Conservation (phyloP, 2,329 filamentous ascomycete species). For the Lasiodiplodia theobromae region DNA sequence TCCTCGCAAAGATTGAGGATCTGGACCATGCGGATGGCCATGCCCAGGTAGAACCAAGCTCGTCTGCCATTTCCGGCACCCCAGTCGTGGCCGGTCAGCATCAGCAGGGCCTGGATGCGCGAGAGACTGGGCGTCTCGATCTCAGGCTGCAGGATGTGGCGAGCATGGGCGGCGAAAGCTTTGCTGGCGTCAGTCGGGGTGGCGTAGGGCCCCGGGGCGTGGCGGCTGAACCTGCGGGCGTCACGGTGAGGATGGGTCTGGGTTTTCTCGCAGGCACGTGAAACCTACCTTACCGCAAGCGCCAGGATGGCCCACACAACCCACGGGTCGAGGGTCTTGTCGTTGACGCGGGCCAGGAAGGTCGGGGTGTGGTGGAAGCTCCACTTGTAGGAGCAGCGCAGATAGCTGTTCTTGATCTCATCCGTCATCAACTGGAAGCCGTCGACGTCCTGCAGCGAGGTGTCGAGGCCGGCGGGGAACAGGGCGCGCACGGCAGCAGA, state of each 20-base stretch:
- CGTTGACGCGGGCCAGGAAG: constrained; percentile 47
- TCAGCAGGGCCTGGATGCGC: constrained; percentile 50
- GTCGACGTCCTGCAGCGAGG: constrained; percentile 42
- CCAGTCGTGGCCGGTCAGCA: constrained; percentile 57
- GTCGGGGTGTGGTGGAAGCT: constrained; percentile 52
- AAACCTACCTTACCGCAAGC: constrained; percentile 47
- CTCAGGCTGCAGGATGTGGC: constrained; percentile 49
- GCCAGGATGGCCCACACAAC: constrained; percentile 53
- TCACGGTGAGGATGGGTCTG: constrained; percentile 22
- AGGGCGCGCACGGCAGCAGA: constrained; percentile 31
- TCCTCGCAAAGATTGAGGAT: constrained; percentile 51
- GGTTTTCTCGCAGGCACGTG: constrained; percentile 5
- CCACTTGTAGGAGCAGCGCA: constrained; percentile 52
- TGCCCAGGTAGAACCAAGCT: constrained; percentile 52
- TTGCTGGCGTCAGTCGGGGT: constrained; percentile 51
- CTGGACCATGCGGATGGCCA: constrained; percentile 50
- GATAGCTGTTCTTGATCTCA: constrained; percentile 51
- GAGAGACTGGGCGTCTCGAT: constrained; percentile 49
- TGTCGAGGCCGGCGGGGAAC: constrained; percentile 24
- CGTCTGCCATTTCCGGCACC: constrained; percentile 52
- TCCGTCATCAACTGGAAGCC: constrained; percentile 50
- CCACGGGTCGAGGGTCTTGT: constrained; percentile 47
- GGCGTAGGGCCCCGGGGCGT: constrained; percentile 44
- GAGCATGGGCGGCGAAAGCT: constrained; percentile 50
- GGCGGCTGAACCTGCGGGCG: constrained; percentile 46